phyloP scores from a whole-genome alignment of 2,329 filamentous ascomycete genomes.

The Scedosporium aurantiacum region DNA sequence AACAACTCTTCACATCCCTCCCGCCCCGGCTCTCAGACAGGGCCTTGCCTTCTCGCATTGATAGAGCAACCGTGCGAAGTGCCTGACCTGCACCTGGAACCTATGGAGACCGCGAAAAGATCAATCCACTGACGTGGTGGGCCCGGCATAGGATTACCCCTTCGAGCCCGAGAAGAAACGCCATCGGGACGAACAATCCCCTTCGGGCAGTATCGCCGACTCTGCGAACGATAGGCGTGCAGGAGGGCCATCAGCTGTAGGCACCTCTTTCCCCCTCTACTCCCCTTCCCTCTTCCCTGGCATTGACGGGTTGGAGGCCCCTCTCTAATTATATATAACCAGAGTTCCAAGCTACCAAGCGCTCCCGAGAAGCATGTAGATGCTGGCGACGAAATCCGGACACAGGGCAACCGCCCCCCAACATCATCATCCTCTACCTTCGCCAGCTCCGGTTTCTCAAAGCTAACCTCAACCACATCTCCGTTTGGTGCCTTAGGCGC shows the following conservation, averaged over 20 bases:
- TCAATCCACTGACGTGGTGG: background rate
- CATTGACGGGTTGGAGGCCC: background rate
- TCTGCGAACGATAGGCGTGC: constrained; percentile 26
- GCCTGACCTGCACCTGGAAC: background rate
- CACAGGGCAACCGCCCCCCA: constrained; percentile 18
- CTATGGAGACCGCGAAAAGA: background rate
- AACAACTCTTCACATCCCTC: too few species aligned
- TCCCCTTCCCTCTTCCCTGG: too few species aligned
- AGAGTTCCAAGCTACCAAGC: too few species aligned
- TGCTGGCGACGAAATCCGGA: constrained; percentile 7
- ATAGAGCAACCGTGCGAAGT: too few species aligned
- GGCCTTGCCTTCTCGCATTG: too few species aligned
- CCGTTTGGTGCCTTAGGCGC: constrained; percentile 50
- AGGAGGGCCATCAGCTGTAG: background rate
- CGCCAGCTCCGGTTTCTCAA: constrained; percentile 56
- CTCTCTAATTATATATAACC: background rate
- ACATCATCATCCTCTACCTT: constrained; percentile 50
- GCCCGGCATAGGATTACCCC: background rate
- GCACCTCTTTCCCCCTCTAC: background rate
- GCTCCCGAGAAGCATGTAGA: too few species aligned
- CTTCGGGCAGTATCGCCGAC: constrained; percentile 14
- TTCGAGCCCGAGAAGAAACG: constrained; percentile 56
- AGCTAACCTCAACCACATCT: constrained; percentile 51
- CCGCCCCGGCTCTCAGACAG: too few species aligned
- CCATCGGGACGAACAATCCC: constrained; percentile 36